Evolutionary conservation across 148 eudicot species (phyloP).

Genomic region (Rhododendron griersonianum): DNA sequence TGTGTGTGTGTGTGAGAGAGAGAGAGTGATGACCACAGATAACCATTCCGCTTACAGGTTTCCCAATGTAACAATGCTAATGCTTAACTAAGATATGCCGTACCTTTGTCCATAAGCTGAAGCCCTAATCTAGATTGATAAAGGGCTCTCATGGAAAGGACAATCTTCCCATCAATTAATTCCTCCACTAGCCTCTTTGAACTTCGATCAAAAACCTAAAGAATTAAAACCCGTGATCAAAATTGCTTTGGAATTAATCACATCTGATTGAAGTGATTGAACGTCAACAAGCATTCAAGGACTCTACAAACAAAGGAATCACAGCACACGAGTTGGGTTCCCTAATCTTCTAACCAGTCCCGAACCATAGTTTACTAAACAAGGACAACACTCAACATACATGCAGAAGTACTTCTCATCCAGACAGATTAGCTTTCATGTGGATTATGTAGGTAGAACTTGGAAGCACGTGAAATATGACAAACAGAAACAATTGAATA

Average conservation of each 20-base stretch:
- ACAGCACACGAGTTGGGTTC: not conserved
- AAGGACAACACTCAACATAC: not conserved
- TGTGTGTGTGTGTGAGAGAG: not conserved
- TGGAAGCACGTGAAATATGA: not conserved
- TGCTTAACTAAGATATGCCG: not conserved
- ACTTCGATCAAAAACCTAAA: slow-evolving; percentile 77
- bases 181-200: slow-evolving; percentile 85
- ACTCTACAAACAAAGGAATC: not conserved
- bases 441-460: not conserved
- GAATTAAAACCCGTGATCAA: slow-evolving; percentile 4
- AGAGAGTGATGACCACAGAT: not conserved
- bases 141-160: slow-evolving; percentile 86
- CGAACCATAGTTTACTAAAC: not conserved
- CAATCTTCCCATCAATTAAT: slow-evolving; percentile 78
- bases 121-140: slow-evolving; percentile 83
- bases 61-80: not conserved
- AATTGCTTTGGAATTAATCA: not conserved
- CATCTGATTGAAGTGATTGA: too few species aligned
- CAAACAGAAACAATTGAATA: not conserved
- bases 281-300: not conserved
- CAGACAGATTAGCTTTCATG: not conserved
- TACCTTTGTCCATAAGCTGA: slow-evolving; percentile 78
- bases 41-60: not conserved
- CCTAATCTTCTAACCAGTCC: not conserved
- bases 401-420: not conserved